Conservation (phyloP, 2,329 filamentous ascomycete genomes). For the Verticillium isaacii region DNA sequence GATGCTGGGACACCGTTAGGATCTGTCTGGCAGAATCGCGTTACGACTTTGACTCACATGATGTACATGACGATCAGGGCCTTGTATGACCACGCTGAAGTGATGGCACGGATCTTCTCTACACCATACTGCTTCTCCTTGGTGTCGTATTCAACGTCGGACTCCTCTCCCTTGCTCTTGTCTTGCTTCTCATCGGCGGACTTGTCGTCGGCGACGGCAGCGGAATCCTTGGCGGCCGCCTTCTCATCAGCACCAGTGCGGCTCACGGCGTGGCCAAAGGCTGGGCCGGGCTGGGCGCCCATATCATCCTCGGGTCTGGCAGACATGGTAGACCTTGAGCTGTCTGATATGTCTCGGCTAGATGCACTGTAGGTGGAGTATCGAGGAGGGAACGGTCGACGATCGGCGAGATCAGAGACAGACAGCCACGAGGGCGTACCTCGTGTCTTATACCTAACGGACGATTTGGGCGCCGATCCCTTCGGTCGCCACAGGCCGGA, state of each 20-base stretch:
- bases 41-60: constrained; percentile 23
- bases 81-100: constrained; percentile 30
- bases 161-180: neutral
- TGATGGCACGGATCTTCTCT: constrained; percentile 32
- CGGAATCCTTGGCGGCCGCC: constrained; percentile 9
- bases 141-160: constrained; percentile 16
- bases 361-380: neutral
- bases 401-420: neutral
- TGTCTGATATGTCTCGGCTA: neutral
- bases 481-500: neutral
- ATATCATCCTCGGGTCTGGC: neutral
- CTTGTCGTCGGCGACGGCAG: neutral
- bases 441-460: neutral
- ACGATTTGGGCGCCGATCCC: neutral
- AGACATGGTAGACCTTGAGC: neutral
- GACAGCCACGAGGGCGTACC: neutral
- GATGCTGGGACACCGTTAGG: constrained; percentile 18
- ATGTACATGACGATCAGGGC: constrained; percentile 32
- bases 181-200: neutral
- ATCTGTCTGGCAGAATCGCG: too few relatives aligned
- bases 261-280: neutral
- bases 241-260: constrained; percentile 7
- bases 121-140: constrained; percentile 31
- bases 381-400: neutral
- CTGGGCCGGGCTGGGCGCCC: neutral